Base-by-base conservation (phyloP, 2,329 filamentous ascomycete genomes). In the Nannizzia gypsea region DNA sequence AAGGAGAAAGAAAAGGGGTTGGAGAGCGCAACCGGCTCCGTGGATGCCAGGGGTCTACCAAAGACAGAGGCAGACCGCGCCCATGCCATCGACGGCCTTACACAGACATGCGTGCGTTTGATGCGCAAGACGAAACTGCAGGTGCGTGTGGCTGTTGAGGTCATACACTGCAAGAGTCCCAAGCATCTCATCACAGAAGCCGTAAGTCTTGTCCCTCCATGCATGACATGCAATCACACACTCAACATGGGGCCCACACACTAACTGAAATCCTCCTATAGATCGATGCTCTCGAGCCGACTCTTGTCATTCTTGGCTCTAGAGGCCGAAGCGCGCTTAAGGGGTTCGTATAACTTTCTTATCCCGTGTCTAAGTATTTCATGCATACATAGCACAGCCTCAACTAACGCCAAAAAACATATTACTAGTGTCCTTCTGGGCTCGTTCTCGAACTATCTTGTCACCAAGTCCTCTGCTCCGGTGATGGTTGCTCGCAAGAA, bases 401-500 rank as follows among this genome's bases (percentile, higher is more conserved):
- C 24, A 15, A 20, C 52, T 13, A 13, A 36, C 46, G 9, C 3
- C 58, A 55, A 3, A 55, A 3, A 36, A 36, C 31, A 36, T 36
- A 36, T 36, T 13, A 3, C 31, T 66, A 95, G 91, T 70, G 92
- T 96, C 22, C 86, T 99, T 62, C 81, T 99, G 31, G 93, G 93
- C 26, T 96, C 91, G 0, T 97, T 99, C 74, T 95, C 89, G 62
- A 97, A 97, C 71, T 99, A 99, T 69, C 80, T 99, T 6, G 91
- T 99, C 34, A 95, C 90, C 40, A 97, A 97, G 76, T 95, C 90
- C 64, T 95, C 89, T 1, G 90, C 95, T 15, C 93, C 93, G 0
- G 93, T 99, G 62, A 99, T 99, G 93, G 93, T 97, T 38, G 93
- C 93, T 6, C 81, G 93, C 61, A 96, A 95, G 78, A 87, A 89